Base-by-base conservation (phyloP, 1,139 yeast species). In the Williopsis jadinii region DNA sequence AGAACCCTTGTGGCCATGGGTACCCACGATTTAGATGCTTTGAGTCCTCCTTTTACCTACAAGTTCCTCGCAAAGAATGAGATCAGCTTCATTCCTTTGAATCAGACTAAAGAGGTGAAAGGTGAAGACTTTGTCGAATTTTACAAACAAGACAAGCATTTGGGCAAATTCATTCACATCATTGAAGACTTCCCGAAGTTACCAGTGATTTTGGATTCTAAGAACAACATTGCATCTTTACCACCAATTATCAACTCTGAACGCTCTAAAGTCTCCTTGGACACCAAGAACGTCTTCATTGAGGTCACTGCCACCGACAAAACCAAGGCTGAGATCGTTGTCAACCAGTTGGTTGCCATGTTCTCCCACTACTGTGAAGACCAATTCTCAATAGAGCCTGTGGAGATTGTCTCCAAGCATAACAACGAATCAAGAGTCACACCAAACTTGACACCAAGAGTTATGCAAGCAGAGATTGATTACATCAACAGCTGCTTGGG, bases 1-100 rank as follows among this genome's bases (percentile, higher is more conserved):
- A 84, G 99, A 72, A 83, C 96, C 35, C 75, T 94, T 56, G 98
- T 92, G 41, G 97, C 98, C 44, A 88, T 90, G 72, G 99, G 99
- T 56, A 94, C 99, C 45, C 99, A 94, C 62, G 97, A 94, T 66
- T 70, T 84, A 48, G 95, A 86, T 62, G 77, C 84, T 40, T 69
- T 92, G 52, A 64, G 75, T 36, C 87, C 92, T 26, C 96, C 96
- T 42, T 86, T 88, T 69, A 79, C 90, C 42, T 94, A 87, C 69
- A 87, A 84, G 60, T 97, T 92, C 32, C 70, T 85, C 52, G 70
- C 78, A 42, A 97, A 97, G 44, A 68, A 75, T 53, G 90, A 85
- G 38, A 77, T 94, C 61, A 73, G 75, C 50, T 87, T 87, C 55
- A 70, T 71, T 36, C 98, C 98, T 38, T 75, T 94, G 60, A 90